A percentile compares a stretch with the other conserved stretches of the same genome.
phyloP scores from a whole-genome alignment of 192 early-diverging fungal species.

The Backusella westeae region DNA sequence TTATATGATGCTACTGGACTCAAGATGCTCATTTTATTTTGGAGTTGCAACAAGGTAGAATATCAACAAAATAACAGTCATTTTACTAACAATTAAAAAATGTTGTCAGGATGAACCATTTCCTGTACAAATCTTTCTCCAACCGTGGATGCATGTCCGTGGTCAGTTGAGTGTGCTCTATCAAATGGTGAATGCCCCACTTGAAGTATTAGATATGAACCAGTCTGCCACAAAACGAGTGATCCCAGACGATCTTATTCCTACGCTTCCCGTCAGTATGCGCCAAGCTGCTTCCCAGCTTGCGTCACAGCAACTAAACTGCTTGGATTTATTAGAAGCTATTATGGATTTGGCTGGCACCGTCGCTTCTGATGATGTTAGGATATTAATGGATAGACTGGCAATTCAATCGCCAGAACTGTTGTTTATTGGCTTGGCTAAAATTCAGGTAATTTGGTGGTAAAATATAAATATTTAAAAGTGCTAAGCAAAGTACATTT shows the following conservation, averaged over 20 bases:
- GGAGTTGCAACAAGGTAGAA: conserved; percentile 39
- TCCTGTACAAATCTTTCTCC: conserved; percentile 67
- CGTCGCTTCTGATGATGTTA: conserved; percentile 52
- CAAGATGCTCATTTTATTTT: conserved; percentile 57
- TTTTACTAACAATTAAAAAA: neutral
- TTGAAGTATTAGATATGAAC: conserved; percentile 61
- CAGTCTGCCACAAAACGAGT: conserved; percentile 42
- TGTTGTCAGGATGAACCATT: conserved; percentile 51
- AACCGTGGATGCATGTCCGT: conserved; percentile 66
- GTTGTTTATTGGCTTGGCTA: conserved; percentile 73
- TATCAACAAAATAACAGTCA: neutral
- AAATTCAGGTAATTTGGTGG: conserved; percentile 47
- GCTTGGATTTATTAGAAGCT: conserved; percentile 69
- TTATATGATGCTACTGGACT: conserved; percentile 56
- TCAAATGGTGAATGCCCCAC: conserved; percentile 53
- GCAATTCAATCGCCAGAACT: conserved; percentile 70
- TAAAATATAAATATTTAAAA: neutral
- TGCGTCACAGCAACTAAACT: conserved; percentile 62
- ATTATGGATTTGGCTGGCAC: conserved; percentile 53
- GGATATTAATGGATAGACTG: conserved; percentile 57
- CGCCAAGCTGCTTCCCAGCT: conserved; percentile 46
- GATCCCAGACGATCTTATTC: conserved; percentile 49
- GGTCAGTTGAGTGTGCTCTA: conserved; percentile 69
- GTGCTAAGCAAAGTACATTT: neutral
- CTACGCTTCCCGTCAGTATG: conserved; percentile 36